Conservation (phyloP, 768 basidiomycete species). For the Panellus pusillus region DNA sequence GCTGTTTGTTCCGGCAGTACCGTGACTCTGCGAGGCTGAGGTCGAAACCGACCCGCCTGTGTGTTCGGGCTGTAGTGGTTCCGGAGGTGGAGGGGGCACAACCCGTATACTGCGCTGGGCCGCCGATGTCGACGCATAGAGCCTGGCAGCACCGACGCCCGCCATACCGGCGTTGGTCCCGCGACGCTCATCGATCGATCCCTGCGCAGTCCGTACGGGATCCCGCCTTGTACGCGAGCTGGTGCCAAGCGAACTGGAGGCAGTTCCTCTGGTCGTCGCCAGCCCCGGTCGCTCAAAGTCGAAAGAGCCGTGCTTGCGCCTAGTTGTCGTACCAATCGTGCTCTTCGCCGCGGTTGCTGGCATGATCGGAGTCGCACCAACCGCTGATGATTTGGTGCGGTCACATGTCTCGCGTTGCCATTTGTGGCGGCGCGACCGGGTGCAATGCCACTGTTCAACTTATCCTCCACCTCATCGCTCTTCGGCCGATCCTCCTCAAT, state of each 20-base stretch:
- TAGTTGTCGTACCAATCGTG: conserved; percentile 3
- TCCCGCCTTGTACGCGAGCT: conserved; percentile 34
- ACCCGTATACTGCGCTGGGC: conserved; percentile 18
- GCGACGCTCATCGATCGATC: conserved; percentile 6
- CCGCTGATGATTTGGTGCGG: neutral
- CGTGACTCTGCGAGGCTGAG: conserved; percentile 27
- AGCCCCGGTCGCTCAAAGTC: conserved; percentile 73
- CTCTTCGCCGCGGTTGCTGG: neutral
- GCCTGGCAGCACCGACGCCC: conserved; percentile 17
- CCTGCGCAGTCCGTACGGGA: conserved; percentile 17
- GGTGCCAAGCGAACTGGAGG: conserved; percentile 32
- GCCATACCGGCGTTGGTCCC: conserved; percentile 14
- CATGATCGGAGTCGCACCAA: conserved; percentile 4
- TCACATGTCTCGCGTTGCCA: conserved; percentile 10
- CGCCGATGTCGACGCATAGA: conserved; percentile 17
- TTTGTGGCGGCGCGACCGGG: neutral
- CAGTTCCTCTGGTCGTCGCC: conserved; percentile 42
- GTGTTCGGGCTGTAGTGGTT: conserved; percentile 37
- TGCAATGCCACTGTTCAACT: neutral
- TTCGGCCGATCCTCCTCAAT: conserved; percentile 16
- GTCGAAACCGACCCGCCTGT: conserved; percentile 44
- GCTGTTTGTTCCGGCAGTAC: conserved; percentile 26
- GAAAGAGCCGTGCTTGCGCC: conserved; percentile 65
- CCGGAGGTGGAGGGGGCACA: conserved; percentile 24
- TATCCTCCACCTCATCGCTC: neutral